Conservation (phyloP, 306 rosid genomes). For the Lagenaria siceraria region DNA sequence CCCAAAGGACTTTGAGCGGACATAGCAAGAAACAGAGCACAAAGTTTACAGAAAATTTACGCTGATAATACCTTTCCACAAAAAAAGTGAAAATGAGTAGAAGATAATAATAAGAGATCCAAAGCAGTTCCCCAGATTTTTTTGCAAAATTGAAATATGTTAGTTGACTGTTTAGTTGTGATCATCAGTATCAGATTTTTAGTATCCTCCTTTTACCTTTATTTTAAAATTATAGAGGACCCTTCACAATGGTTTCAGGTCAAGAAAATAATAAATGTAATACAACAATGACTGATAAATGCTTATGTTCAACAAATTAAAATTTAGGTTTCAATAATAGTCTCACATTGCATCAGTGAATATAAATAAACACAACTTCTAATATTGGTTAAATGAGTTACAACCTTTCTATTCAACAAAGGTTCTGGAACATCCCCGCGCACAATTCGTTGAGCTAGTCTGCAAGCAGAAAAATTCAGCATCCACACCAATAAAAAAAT, state of each 20-base stretch:
- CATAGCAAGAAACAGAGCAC: no score
- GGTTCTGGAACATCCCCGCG: conserved; percentile 99
- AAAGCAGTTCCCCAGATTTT: neutral
- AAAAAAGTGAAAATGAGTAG: neutral
- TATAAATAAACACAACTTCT: neutral
- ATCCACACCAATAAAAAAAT: neutral
- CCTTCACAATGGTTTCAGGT: neutral
- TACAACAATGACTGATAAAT: neutral
- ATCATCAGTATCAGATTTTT: neutral
- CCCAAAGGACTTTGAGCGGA: neutral
- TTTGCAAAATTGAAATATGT: no score
- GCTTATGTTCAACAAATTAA: neutral
- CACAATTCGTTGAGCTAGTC: conserved; percentile 94
- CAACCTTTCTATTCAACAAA: conserved; percentile 74
- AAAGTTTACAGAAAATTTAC: neutral
- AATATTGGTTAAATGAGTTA: neutral
- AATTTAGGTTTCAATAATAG: neutral
- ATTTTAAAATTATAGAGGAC: neutral
- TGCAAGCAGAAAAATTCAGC: conserved; percentile 17
- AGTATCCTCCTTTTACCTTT: neutral
- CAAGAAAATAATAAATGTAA: neutral
- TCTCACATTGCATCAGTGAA: neutral
- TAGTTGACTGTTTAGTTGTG: no score
- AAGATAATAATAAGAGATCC: neutral
- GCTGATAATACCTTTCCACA: neutral